Percentiles rank a stretch among this genome's conserved stretches.
These are phyloP conservation scores for Fragaria iinumae DNA, from an alignment of 306 rosid species.

Conservation along the genomic window DNA sequence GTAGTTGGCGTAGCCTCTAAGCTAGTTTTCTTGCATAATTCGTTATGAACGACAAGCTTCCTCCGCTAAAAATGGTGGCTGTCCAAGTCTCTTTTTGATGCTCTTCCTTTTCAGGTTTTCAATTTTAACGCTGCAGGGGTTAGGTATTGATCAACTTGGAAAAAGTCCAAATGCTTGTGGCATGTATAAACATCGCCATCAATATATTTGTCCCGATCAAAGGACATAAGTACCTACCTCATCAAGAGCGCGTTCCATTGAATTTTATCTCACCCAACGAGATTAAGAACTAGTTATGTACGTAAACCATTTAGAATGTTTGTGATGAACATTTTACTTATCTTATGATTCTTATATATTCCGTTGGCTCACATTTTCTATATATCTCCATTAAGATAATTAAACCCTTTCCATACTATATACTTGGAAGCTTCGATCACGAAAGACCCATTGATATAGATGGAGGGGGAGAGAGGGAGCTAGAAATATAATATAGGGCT, in stretches of 20 bases:
- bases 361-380: no score
- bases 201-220: background rate
- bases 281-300: no score
- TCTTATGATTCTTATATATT: no score
- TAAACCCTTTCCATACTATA: background rate
- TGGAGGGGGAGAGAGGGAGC: background rate
- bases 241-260: constrained; percentile 5
- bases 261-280: no score
- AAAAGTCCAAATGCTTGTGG: constrained; percentile 5
- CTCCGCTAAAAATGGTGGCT: constrained; percentile 29
- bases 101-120: background rate
- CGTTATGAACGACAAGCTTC: constrained; percentile 14
- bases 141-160: constrained; percentile 15
- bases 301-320: no score
- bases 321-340: no score
- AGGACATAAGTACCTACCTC: constrained; percentile 16
- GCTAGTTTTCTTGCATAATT: no score
- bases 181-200: constrained; percentile 1
- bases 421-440: constrained; percentile 1
- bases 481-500: background rate
- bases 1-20: background rate
- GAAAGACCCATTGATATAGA: background rate
- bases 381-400: no score
- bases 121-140: constrained; percentile 2
- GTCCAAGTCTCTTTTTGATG: constrained; percentile 7